phyloP scores from a whole-genome alignment of 2,329 filamentous ascomycete species.

The Eurotiales sp. region DNA sequence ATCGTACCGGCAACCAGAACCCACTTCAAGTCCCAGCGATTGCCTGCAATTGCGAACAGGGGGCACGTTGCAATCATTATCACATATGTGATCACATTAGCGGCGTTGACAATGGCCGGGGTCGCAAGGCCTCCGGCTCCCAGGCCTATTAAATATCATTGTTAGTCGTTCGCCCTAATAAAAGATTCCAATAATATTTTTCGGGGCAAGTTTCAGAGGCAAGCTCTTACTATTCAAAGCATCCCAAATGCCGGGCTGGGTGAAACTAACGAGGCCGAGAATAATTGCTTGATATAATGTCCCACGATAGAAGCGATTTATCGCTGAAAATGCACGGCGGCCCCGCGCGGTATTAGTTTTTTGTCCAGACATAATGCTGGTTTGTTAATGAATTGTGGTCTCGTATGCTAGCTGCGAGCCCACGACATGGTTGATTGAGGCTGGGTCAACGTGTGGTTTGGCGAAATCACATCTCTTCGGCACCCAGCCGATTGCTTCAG shows the following conservation, averaged over 20 bases:
- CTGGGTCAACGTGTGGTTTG: no score
- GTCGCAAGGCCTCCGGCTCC: slow-evolving; percentile 30
- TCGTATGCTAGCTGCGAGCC: no score
- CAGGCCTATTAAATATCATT: background rate
- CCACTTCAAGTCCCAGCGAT: slow-evolving; percentile 36
- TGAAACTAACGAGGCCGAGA: slow-evolving; percentile 47
- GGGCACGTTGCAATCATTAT: slow-evolving; percentile 48
- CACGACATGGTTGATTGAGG: no score
- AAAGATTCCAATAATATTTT: background rate
- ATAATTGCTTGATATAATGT: slow-evolving; percentile 47
- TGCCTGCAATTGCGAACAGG: slow-evolving; percentile 37
- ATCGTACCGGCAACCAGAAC: slow-evolving; percentile 40
- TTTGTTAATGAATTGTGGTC: background rate
- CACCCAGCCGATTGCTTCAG: no score
- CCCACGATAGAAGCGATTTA: slow-evolving; percentile 23
- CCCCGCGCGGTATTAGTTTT: background rate
- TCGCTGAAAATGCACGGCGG: background rate
- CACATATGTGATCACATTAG: slow-evolving; percentile 43
- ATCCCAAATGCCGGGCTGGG: slow-evolving; percentile 49
- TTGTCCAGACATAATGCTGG: background rate
- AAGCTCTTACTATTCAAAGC: slow-evolving; percentile 29
- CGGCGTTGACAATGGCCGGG: slow-evolving; percentile 38
- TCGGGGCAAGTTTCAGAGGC: slow-evolving; percentile 20
- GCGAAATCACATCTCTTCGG: no score
- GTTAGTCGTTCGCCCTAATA: no score